A percentile compares a stretch with the other conserved stretches of the same genome.
Conservation (phyloP, 345 rosid genomes). For the Citrus medica region DNA sequence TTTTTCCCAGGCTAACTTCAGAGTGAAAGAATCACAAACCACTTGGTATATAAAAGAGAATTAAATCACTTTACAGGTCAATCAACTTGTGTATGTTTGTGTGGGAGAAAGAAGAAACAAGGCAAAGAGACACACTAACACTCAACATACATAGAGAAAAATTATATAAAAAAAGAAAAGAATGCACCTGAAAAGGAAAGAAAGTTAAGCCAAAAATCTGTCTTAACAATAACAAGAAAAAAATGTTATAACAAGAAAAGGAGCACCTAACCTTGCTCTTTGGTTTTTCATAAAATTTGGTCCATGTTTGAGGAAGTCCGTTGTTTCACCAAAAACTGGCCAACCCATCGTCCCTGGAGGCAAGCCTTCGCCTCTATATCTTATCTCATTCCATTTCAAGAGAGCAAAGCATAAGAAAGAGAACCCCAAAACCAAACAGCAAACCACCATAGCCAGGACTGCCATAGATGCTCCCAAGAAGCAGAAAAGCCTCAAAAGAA, state of each 20-base stretch:
- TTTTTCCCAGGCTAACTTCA: conserved; percentile 5
- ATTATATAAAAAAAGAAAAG: neutral
- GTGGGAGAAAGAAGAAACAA: neutral
- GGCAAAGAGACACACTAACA: neutral
- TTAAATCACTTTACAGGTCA: conserved; percentile 10
- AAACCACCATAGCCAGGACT: conserved; percentile 30
- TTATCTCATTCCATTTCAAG: conserved; percentile 69
- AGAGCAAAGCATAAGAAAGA: conserved; percentile 46
- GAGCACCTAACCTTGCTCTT: conserved; percentile 45
- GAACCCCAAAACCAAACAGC: conserved; percentile 27
- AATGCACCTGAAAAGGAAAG: neutral
- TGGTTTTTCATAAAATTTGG: conserved; percentile 78
- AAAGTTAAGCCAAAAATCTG: neutral
- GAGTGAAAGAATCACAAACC: conserved; percentile 7
- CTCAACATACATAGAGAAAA: neutral
- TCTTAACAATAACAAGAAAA: conserved; percentile 2
- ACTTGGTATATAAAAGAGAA: neutral
- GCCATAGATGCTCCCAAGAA: conserved; percentile 41
- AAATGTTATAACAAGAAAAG: neutral
- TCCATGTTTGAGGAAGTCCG: conserved; percentile 71
- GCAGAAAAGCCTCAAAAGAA: neutral
- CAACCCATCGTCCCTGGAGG: conserved; percentile 97
- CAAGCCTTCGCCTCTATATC: conserved; percentile 52
- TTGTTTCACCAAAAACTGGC: conserved; percentile 84
- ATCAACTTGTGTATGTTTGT: neutral